Base-by-base conservation (phyloP, 2,329 filamentous ascomycete species). In the Exophiala phaeomuriformis region DNA sequence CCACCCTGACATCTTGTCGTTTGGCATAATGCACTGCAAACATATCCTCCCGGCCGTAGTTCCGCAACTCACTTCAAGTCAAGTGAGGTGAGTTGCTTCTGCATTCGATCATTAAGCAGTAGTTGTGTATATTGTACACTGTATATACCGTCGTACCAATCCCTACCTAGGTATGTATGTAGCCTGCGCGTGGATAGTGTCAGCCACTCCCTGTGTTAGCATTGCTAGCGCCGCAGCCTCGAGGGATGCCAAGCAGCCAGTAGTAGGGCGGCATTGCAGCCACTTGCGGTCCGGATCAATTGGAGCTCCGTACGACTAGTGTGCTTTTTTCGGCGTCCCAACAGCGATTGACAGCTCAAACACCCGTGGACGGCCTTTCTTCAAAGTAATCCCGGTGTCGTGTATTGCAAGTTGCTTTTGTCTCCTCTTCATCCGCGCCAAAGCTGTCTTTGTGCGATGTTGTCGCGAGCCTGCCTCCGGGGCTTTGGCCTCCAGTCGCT, bases 401-500 rank as follows among this genome's bases (percentile, higher is more conserved):
- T 31, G 33, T 47, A 36, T 32, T 36, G 43, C 39, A 42, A 31
- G 44, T 49, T 33, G 40, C 4, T 51, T 27, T 35, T 42, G 44
- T 37, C 29, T 47, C 43, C 46, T 55, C 32, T 52, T 40, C 12
- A 47, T 52, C 41, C 37, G 28, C 27, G 32, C 45, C 8, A 45
- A 31, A 41, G 6, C 46, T 41, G 29, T 5, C 41, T 19, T 19
- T 35, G 9, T 51, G 53, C 39, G 12, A 63, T 63, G 61, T 51
- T 63, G 60, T 62, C 61, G 30, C 55, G 56, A 52, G 56, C 61
- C 40, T 59, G 58, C 47, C 46, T 63, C 27, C 51, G 60, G 55
- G 56, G 61, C 60, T 60, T 62, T 47, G 61, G 60, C 60, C 60
- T 63, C 48, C 52, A 57, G 42, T 52, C 67, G 56, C 65, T 70